These are phyloP conservation scores for Stemphylium beticola DNA, from an alignment of 2,329 filamentous ascomycete species.

Conservation along the genomic window DNA sequence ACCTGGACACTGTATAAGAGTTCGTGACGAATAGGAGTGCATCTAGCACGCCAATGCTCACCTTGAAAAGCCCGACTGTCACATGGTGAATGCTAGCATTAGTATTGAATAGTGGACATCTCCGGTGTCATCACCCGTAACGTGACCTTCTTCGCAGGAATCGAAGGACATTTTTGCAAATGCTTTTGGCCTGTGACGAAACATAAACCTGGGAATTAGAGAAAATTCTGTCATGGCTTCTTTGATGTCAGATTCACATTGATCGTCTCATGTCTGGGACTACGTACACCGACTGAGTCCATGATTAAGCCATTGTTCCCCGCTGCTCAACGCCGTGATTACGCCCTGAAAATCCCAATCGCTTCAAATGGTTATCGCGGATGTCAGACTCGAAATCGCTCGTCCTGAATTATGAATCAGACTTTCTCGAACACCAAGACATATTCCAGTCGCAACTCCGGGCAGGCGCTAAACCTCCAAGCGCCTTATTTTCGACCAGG, in stretches of 20 bases:
- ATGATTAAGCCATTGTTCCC: background rate
- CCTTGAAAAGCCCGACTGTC: background rate
- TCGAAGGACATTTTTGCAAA: background rate
- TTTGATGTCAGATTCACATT: constrained; percentile 23
- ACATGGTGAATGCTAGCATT: background rate
- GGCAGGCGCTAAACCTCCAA: background rate
- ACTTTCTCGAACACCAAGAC: background rate
- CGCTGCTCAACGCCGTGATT: constrained; percentile 17
- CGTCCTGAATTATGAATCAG: background rate
- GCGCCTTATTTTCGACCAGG: constrained; percentile 45
- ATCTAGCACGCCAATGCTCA: background rate
- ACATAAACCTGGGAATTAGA: background rate
- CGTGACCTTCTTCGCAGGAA: too few species aligned
- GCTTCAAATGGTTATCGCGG: background rate
- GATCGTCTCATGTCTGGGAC: constrained; percentile 16
- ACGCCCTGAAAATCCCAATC: constrained; percentile 4
- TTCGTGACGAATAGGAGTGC: background rate
- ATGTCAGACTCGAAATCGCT: background rate
- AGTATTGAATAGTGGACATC: background rate
- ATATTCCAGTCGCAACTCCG: too few species aligned
- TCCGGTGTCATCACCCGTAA: too few species aligned
- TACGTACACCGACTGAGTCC: constrained; percentile 29
- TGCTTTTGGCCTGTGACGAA: background rate
- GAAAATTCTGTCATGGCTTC: background rate
- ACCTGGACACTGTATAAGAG: background rate